Evolutionary conservation across 129 eudicot species (phyloP).

Genomic region (Chrysanthemum lavandulifolium): DNA sequence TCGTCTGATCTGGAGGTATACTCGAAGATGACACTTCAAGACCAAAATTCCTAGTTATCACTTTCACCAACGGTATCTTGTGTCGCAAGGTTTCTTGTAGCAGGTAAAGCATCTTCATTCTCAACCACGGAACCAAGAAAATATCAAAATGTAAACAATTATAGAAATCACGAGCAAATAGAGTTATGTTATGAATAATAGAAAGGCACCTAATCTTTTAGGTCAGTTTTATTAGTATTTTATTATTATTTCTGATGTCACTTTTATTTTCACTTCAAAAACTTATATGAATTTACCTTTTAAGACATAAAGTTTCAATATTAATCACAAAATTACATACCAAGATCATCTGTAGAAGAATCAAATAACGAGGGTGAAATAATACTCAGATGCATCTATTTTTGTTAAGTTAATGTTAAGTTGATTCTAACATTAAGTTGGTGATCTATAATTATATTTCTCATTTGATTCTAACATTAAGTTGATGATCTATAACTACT

Average conservation of each 20-base stretch:
- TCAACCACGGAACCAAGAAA: constrained; percentile 24
- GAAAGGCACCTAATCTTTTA: neutral
- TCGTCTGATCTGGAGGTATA: constrained; percentile 80
- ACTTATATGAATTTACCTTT: neutral
- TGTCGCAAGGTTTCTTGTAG: constrained; percentile 26
- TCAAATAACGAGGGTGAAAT: too few relatives aligned
- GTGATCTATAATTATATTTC: too few relatives aligned
- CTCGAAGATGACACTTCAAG: constrained; percentile 49
- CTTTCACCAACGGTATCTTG: neutral
- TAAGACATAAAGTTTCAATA: neutral
- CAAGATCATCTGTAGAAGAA: constrained; percentile 84
- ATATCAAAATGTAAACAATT: neutral
- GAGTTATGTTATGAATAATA: neutral
- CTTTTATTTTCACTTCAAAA: neutral
- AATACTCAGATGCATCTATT: too few relatives aligned
- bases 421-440: too few relatives aligned
- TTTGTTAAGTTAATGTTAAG: too few relatives aligned
- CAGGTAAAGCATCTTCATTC: constrained; percentile 40
- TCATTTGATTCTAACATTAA: too few relatives aligned
- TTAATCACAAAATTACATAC: constrained; percentile 49
- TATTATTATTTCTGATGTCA: neutral
- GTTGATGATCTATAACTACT: too few relatives aligned
- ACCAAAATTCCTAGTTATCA: too few relatives aligned
- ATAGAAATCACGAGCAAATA: neutral
- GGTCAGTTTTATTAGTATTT: neutral